phyloP scores from a whole-genome alignment of 108 stramenopile species.

The Cyclotella cryptica region DNA sequence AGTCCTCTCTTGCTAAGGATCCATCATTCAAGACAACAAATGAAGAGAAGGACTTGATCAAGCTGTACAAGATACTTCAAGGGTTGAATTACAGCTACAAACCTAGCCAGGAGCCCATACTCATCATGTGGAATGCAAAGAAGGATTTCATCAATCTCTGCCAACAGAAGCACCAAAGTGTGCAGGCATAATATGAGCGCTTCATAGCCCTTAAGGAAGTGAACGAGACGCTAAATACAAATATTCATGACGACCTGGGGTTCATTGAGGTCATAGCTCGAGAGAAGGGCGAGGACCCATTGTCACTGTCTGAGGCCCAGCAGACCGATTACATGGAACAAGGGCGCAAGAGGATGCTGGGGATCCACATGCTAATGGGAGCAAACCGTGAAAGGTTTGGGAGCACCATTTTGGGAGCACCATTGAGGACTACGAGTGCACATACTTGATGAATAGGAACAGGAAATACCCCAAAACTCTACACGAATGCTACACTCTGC shows the following conservation, averaged over 20 bases:
- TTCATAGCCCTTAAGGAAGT: background rate
- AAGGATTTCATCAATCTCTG: background rate
- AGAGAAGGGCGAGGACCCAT: background rate
- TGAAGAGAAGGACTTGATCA: conserved; percentile 1
- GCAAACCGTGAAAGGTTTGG: background rate
- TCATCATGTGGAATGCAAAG: background rate
- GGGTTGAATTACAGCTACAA: background rate
- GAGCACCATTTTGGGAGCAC: too few species aligned
- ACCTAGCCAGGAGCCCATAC: background rate
- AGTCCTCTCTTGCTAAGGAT: background rate
- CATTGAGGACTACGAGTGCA: background rate
- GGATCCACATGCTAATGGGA: background rate
- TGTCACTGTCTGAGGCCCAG: background rate
- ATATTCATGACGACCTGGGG: background rate
- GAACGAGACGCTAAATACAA: background rate
- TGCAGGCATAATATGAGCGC: background rate
- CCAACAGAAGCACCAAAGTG: background rate
- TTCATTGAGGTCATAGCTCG: too few species aligned
- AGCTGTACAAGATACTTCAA: background rate
- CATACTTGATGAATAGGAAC: background rate
- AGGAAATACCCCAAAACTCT: background rate
- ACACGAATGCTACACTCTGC: background rate
- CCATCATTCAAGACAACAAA: background rate
- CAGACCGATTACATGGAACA: background rate
- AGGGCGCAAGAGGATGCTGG: background rate